Percentiles rank a stretch among this genome's conserved stretches.
Conservation (phyloP, 2,329 filamentous ascomycete genomes). For the Allantophomopsis lycopodina region DNA sequence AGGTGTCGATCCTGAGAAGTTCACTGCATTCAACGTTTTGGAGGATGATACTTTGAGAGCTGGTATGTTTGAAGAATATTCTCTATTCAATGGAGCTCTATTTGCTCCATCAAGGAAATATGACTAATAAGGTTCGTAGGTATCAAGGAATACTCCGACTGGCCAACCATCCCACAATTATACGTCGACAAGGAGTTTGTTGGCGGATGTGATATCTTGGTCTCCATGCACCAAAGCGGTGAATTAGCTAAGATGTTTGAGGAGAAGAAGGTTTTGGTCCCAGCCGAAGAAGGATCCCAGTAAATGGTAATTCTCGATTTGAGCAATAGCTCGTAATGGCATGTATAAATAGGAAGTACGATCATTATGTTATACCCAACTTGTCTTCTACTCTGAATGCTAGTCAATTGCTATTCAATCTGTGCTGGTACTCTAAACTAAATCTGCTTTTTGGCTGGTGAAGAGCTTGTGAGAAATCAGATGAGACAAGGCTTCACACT, state of each 20-base stretch:
- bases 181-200: slow-evolving; percentile 95
- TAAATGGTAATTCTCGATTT: too few species aligned
- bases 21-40: slow-evolving; percentile 95
- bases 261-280: slow-evolving; percentile 71
- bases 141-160: slow-evolving; percentile 98
- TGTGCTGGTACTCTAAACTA: too few species aligned
- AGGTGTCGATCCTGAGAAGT: slow-evolving; percentile 89
- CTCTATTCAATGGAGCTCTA: neutral
- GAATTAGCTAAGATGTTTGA: slow-evolving; percentile 84
- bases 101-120: too few species aligned
- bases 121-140: slow-evolving; percentile 32
- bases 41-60: slow-evolving; percentile 78
- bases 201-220: slow-evolving; percentile 92
- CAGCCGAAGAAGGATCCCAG: slow-evolving; percentile 6
- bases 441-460: too few species aligned
- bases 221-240: slow-evolving; percentile 94
- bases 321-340: too few species aligned
- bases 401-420: too few species aligned
- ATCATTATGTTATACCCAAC: too few species aligned
- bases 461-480: too few species aligned
- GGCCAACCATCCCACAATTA: slow-evolving; percentile 95
- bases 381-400: too few species aligned
- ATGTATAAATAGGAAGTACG: too few species aligned
- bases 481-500: too few species aligned
- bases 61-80: slow-evolving; percentile 35